Conservation (phyloP, 169 alveolate genomes). For the Eimeria necatrix region DNA sequence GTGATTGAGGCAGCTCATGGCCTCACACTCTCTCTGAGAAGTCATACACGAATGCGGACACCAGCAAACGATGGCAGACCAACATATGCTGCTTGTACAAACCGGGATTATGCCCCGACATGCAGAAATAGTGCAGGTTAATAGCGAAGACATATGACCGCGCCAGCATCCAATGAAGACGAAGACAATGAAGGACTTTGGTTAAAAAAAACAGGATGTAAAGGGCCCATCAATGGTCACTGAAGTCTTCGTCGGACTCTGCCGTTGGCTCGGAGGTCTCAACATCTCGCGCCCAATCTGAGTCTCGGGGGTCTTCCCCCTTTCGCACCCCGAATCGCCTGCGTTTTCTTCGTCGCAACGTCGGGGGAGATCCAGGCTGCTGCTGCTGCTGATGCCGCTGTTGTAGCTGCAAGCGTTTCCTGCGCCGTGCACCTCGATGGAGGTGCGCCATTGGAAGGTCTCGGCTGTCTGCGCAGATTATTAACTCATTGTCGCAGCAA, state of each 20-base stretch:
- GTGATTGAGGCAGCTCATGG: too few species aligned
- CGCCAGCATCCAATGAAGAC: too few species aligned
- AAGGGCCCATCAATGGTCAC: neutral
- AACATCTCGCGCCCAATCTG: slow-evolving; percentile 65
- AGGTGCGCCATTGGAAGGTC: neutral
- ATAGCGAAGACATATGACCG: too few species aligned
- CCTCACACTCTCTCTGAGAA: too few species aligned
- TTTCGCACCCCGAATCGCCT: slow-evolving; percentile 65
- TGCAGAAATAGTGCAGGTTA: too few species aligned
- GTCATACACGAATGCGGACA: too few species aligned
- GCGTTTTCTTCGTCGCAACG: slow-evolving; percentile 61
- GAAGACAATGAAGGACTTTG: too few species aligned
- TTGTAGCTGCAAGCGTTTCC: slow-evolving; percentile 27
- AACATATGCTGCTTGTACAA: too few species aligned
- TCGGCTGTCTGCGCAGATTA: neutral
- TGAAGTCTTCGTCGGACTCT: slow-evolving; percentile 67
- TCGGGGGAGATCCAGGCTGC: slow-evolving; percentile 7
- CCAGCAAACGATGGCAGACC: too few species aligned
- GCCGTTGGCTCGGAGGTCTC: slow-evolving; percentile 68
- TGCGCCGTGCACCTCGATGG: slow-evolving; percentile 6
- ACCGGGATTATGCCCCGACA: too few species aligned
- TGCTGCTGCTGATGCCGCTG: slow-evolving; percentile 56
- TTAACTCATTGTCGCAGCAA: slow-evolving; percentile 35
- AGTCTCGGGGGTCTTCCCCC: slow-evolving; percentile 73
- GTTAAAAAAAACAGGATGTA: too few species aligned